Evolutionary conservation across 2,329 filamentous ascomycete species (phyloP).

Genomic region (Lachnellula hyalina): DNA sequence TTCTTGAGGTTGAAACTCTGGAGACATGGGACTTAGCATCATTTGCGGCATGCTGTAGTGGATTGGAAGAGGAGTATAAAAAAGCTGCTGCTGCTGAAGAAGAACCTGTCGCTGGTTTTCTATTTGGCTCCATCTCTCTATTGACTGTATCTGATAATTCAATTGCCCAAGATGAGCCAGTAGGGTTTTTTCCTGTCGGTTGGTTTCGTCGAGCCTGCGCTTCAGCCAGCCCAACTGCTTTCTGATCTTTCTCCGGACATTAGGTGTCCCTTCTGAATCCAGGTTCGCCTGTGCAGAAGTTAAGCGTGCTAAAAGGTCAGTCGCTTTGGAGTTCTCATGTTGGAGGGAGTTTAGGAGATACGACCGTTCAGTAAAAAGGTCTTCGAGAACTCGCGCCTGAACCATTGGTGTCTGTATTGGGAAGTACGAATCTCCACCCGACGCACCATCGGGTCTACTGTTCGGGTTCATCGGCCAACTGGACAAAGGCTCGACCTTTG

Average conservation of each 20-base stretch:
- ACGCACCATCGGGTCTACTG: too few relatives aligned
- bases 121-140: conserved; percentile 36
- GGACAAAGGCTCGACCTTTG: too few relatives aligned
- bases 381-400: conserved; percentile 34
- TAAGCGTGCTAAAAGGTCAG: conserved; percentile 37
- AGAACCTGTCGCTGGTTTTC: conserved; percentile 15
- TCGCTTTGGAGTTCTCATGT: conserved; percentile 35
- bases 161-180: conserved; percentile 44
- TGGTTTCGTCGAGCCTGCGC: conserved; percentile 39
- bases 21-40: not conserved
- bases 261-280: not conserved
- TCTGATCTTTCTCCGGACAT: conserved; percentile 9
- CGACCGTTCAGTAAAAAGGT: conserved; percentile 41
- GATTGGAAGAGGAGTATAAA: not conserved
- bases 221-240: conserved; percentile 40
- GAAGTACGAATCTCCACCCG: not conserved
- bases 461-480: too few relatives aligned
- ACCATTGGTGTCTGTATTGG: not conserved
- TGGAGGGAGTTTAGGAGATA: conserved; percentile 42
- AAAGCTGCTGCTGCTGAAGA: not conserved
- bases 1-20: not conserved
- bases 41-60: not conserved
- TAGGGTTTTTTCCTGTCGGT: conserved; percentile 43
- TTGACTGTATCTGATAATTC: conserved; percentile 43
- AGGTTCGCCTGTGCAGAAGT: conserved; percentile 34